Percentiles rank a stretch among this genome's conserved stretches.
Evolutionary conservation across 2,329 filamentous ascomycete genomes (phyloP).

Genomic region (Aspergillus persii): DNA sequence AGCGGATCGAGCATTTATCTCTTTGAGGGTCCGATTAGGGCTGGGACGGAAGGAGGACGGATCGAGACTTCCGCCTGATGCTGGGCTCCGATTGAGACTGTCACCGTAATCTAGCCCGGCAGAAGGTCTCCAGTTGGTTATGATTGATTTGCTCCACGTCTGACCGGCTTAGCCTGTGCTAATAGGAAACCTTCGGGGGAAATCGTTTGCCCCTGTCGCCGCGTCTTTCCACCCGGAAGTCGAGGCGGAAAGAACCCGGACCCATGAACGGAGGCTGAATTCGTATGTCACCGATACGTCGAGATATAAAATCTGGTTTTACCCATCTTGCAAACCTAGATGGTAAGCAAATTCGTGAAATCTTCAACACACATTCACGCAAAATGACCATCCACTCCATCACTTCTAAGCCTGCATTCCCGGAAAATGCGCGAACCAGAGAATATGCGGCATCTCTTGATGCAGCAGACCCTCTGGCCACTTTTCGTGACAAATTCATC

Average conservation of each 20-base stretch:
- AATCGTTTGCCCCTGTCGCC: neutral
- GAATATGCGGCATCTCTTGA: conserved; percentile 54
- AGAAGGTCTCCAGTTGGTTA: neutral
- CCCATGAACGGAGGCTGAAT: neutral
- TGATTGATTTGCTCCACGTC: neutral
- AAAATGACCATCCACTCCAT: neutral
- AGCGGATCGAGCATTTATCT: neutral
- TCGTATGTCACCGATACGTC: neutral
- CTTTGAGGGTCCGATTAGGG: neutral
- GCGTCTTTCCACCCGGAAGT: conserved; percentile 6
- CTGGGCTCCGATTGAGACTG: neutral
- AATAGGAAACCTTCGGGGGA: neutral
- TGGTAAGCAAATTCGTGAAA: neutral
- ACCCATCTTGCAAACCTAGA: neutral
- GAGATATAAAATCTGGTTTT: neutral
- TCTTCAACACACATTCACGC: neutral
- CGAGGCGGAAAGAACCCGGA: conserved; percentile 18
- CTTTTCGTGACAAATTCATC: conserved; percentile 68
- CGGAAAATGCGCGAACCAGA: conserved; percentile 28
- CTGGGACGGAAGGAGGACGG: conserved; percentile 4
- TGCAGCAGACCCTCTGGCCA: conserved; percentile 57
- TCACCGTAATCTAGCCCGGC: no score
- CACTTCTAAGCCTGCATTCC: conserved; percentile 28
- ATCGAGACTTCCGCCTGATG: conserved; percentile 1
- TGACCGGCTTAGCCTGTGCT: neutral